Evolutionary conservation across 1,284 basidiomycete species (phyloP), one percentile per base, ranked within the genome.

Genomic region (Neonothopanus nambi): DNA sequence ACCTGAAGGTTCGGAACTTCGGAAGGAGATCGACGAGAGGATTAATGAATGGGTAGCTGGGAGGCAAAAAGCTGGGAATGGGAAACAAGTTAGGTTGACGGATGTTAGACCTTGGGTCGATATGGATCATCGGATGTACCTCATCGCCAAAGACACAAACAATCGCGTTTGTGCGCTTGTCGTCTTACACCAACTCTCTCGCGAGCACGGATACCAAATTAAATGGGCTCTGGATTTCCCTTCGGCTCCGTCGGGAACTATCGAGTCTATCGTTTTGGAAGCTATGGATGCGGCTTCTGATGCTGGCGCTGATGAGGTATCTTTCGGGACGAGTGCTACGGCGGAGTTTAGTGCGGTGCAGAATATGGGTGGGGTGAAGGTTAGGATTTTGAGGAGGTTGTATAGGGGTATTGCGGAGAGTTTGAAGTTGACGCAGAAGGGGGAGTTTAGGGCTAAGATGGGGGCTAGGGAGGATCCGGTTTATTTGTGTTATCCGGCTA

Each of bases 161-260:
- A 48, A 35, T 24, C 18, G n/a, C 11, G 43, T 26, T 1, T 69
- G 71, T 56, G 74, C 73, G 1, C 64, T 83, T 54, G 77, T 83
- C 49, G 80, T 81, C 21, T 65, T 84, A 4, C 77, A 80, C 8
- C 78, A 81, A 64, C 71, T 84, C 13, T 68, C 79, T 4, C 70
- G 77, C 3, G 63, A 68, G 52, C 69, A 79, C 54, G 81, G 80
- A 5, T 77, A 73, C 65, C 81, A 84, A 63, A 76, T 82, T 66
- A 84, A 84, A 64, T 84, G 79, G 77, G 75, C 79, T 2, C 69
- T 82, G 38, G 78, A 79, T 60, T 84, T 82, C 69, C 79, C 80
- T 8, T 72, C 15, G 67, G 72, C 62, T 6, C 50, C 55, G 11
- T 42, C 39, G 67, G 73, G 54, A 49, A 78, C 57, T 2, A 53